A percentile compares a stretch with the other conserved stretches of the same genome.
These are phyloP conservation scores for Aureobasidium zeae DNA, from an alignment of 2,329 filamentous ascomycete genomes.

Conservation along the genomic window DNA sequence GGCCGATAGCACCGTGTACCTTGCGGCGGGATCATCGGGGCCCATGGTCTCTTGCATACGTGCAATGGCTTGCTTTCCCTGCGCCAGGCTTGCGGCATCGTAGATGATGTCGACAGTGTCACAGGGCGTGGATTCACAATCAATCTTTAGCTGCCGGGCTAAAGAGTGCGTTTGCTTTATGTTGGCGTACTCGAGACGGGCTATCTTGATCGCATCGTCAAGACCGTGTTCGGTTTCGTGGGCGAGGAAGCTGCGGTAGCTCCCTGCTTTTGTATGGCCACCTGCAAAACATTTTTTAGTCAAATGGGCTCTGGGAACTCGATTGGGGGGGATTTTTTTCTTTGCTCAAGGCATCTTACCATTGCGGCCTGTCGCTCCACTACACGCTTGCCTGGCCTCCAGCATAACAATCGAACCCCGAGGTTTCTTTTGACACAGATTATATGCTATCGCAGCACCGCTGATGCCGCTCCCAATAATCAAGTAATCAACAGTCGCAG, in stretches of 20 bases:
- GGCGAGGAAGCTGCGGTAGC: conserved; percentile 43
- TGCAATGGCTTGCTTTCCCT: conserved; percentile 33
- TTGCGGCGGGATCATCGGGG: conserved; percentile 33
- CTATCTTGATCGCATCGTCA: conserved; percentile 39
- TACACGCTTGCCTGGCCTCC: conserved; percentile 32
- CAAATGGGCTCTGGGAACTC: not conserved
- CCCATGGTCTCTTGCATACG: conserved; percentile 40
- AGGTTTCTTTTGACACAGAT: conserved; percentile 25
- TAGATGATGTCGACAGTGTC: conserved; percentile 52
- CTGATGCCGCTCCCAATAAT: conserved; percentile 36
- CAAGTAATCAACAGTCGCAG: conserved; percentile 27
- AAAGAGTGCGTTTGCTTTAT: conserved; percentile 49
- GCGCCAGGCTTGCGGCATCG: conserved; percentile 36
- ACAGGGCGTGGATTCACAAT: conserved; percentile 43
- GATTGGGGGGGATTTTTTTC: not conserved
- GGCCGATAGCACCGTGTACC: conserved; percentile 38
- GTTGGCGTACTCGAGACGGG: conserved; percentile 33
- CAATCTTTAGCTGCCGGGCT: conserved; percentile 39
- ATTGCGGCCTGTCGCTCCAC: conserved; percentile 36
- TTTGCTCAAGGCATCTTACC: conserved; percentile 16
- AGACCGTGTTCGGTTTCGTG: conserved; percentile 40
- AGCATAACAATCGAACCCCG: conserved; percentile 28
- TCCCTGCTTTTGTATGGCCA: conserved; percentile 42
- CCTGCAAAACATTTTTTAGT: conserved; percentile 21
- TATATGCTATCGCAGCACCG: conserved; percentile 31